A percentile compares a stretch with the other conserved stretches of the same genome.
Evolutionary conservation across 1,284 basidiomycete species (phyloP).

Genomic region (Tilletia setariae): DNA sequence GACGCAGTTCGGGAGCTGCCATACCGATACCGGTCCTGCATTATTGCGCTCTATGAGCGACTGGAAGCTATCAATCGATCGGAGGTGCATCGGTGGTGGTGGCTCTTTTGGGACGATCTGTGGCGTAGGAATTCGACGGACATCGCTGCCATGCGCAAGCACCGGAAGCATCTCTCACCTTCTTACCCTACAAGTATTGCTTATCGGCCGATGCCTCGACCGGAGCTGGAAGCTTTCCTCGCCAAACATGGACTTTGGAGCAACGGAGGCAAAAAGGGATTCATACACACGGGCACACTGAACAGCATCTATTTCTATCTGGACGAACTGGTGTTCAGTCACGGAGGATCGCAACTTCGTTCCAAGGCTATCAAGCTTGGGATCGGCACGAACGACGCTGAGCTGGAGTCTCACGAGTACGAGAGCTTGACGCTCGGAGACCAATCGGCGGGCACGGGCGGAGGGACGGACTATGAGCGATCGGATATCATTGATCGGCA

Average conservation of each 20-base stretch:
- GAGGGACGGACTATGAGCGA: conserved; percentile 70
- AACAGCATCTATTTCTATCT: conserved; percentile 73
- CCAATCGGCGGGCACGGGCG: conserved; percentile 59
- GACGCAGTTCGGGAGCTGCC: conserved; percentile 63
- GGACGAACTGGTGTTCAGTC: conserved; percentile 68
- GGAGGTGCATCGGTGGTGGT: conserved; percentile 72
- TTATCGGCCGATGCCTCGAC: conserved; percentile 69
- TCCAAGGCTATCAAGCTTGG: conserved; percentile 26
- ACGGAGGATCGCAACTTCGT: conserved; percentile 28
- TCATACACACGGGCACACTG: conserved; percentile 68
- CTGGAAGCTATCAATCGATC: conserved; percentile 61
- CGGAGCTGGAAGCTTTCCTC: conserved; percentile 67
- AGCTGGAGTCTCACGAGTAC: conserved; percentile 61
- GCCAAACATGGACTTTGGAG: conserved; percentile 64
- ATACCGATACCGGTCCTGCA: conserved; percentile 59
- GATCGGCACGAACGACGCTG: conserved; percentile 66
- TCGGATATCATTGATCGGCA: conserved; percentile 50
- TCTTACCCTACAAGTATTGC: conserved; percentile 71
- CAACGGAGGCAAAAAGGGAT: conserved; percentile 58
- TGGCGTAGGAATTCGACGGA: conserved; percentile 36
- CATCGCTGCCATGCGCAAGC: conserved; percentile 64
- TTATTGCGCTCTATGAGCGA: conserved; percentile 64
- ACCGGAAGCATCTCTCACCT: conserved; percentile 67
- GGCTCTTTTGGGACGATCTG: conserved; percentile 69
- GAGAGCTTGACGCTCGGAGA: conserved; percentile 63